These are phyloP conservation scores for Skeletonema costatum DNA, from an alignment of 108 stramenopile species.

Conservation along the genomic window DNA sequence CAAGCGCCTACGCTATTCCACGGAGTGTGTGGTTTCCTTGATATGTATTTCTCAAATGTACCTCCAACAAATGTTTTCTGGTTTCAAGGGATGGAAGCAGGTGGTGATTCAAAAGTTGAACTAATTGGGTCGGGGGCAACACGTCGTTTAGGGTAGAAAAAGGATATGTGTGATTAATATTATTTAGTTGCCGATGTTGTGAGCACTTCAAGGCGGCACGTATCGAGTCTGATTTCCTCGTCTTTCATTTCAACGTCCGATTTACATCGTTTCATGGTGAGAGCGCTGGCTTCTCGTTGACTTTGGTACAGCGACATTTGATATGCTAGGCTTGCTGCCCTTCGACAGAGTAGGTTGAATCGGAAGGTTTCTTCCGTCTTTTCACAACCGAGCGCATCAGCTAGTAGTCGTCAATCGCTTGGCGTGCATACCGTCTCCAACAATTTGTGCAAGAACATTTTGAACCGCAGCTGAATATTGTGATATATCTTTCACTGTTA, in stretches of 20 bases:
- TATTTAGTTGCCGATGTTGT: background rate
- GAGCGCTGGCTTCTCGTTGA: background rate
- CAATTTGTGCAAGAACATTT: conserved; percentile 18
- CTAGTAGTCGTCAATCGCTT: conserved; percentile 23
- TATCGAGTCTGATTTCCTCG: background rate
- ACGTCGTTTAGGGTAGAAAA: background rate
- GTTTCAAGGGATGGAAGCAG: conserved; percentile 9
- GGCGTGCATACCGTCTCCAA: conserved; percentile 19
- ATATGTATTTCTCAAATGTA: conserved; percentile 3
- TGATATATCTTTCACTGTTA: conserved; percentile 10
- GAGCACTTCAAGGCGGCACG: background rate
- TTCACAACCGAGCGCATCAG: conserved; percentile 23
- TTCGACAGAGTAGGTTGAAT: conserved; percentile 6
- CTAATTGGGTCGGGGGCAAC: background rate
- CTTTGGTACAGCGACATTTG: conserved; percentile 8
- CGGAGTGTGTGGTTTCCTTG: background rate
- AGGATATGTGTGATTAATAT: background rate
- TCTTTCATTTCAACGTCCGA: background rate
- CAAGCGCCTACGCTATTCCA: background rate
- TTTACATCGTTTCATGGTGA: background rate
- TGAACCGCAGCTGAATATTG: background rate
- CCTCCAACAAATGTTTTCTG: background rate
- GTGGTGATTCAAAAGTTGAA: background rate
- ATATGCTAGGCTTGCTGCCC: background rate
- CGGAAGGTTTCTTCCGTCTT: background rate